A percentile compares a stretch with the other conserved stretches of the same genome.
Conservation (phyloP, 345 rosid genomes). For the Arabis alpina region DNA sequence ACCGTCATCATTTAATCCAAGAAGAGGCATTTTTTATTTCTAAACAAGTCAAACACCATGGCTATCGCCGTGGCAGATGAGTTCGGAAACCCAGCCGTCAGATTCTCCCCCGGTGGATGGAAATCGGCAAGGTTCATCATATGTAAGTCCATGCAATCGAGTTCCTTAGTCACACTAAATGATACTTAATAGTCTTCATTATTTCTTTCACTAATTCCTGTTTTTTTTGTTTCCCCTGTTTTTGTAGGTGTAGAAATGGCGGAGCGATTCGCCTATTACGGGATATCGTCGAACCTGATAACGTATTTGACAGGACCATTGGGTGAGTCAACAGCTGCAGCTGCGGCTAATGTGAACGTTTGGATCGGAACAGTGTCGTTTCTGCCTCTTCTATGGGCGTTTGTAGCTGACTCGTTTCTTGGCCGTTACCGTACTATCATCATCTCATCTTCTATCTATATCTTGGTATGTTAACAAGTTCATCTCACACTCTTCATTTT, state of each 20-base stretch:
- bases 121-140: constrained; percentile 52
- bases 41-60: constrained; percentile 2
- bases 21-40: not conserved
- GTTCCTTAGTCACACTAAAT: not conserved
- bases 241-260: constrained; percentile 48
- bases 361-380: constrained; percentile 60
- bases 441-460: constrained; percentile 57
- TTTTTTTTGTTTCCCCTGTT: too few relatives aligned
- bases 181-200: too few relatives aligned
- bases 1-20: not conserved
- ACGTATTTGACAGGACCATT: constrained; percentile 65
- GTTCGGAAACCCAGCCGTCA: constrained; percentile 28
- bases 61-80: not conserved
- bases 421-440: constrained; percentile 67
- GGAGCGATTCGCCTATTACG: constrained; percentile 63
- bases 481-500: too few relatives aligned
- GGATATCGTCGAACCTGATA: constrained; percentile 58
- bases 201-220: too few relatives aligned
- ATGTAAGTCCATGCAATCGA: constrained; percentile 9
- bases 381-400: constrained; percentile 64
- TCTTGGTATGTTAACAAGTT: constrained; percentile 39
- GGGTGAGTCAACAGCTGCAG: constrained; percentile 61
- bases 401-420: constrained; percentile 67
- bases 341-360: constrained; percentile 64
- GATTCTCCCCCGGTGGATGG: constrained; percentile 54